A percentile compares a stretch with the other conserved stretches of the same genome.
Conservation (phyloP, 2,329 filamentous ascomycete species). For the Fusarium scirpi region DNA sequence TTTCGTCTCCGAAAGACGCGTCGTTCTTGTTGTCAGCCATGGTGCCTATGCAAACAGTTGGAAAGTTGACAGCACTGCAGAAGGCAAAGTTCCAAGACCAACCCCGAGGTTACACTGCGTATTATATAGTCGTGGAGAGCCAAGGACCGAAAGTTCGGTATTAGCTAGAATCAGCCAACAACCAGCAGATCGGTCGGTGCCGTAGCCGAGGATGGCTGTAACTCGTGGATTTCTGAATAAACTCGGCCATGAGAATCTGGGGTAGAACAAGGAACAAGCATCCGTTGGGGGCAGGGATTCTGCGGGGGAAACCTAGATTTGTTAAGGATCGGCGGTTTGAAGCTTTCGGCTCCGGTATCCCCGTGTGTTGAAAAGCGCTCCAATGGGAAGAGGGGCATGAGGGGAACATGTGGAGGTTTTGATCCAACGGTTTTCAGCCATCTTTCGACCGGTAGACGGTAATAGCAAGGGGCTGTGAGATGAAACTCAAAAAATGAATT, state of each 20-base stretch:
- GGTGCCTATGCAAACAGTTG: background rate
- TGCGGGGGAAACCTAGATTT: constrained; percentile 10
- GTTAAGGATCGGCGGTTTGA: constrained; percentile 2
- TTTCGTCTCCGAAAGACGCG: constrained; percentile 5
- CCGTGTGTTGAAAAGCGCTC: constrained; percentile 16
- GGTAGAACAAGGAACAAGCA: constrained; percentile 20
- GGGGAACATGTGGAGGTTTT: background rate
- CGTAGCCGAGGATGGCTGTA: constrained; percentile 2
- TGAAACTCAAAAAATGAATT: background rate
- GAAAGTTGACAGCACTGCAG: background rate
- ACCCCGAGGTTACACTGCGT: background rate
- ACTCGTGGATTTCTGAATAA: constrained; percentile 11
- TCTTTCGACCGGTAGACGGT: background rate
- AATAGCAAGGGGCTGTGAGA: background rate
- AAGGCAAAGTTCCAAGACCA: background rate
- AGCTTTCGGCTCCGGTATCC: constrained; percentile 17
- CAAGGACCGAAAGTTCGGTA: background rate
- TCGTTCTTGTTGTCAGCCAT: constrained; percentile 15
- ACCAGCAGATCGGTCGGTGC: background rate
- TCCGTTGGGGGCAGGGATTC: background rate
- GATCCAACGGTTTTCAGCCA: background rate
- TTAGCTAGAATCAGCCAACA: constrained; percentile 11
- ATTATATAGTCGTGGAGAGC: constrained; percentile 7
- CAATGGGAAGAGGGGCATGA: background rate
- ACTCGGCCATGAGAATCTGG: constrained; percentile 20